phyloP scores from a whole-genome alignment of 352 stramenopile genomes.

The Pythium brachiatum region DNA sequence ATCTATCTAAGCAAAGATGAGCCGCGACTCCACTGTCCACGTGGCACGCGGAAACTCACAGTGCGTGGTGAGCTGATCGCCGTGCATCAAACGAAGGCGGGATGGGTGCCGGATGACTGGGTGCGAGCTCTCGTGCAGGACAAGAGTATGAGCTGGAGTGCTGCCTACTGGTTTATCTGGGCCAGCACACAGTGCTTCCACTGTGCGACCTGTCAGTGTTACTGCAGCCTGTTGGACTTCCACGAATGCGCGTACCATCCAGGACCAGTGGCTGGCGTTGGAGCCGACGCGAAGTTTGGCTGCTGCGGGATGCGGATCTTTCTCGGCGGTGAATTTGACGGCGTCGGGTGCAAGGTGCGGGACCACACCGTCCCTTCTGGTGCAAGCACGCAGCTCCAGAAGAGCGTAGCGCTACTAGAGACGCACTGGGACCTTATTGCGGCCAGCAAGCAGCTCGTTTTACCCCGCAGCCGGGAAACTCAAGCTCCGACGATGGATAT shows the following conservation, averaged over 20 bases:
- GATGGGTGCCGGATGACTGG: constrained; percentile 50
- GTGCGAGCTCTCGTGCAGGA: constrained; percentile 37
- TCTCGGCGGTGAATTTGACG: constrained; percentile 40
- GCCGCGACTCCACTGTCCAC: constrained; percentile 30
- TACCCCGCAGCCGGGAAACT: not conserved
- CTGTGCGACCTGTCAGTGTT: constrained; percentile 47
- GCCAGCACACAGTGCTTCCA: constrained; percentile 50
- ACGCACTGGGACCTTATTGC: constrained; percentile 40
- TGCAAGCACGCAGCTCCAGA: constrained; percentile 13
- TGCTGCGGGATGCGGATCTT: constrained; percentile 53
- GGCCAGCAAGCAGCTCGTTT: constrained; percentile 9
- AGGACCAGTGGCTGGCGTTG: constrained; percentile 35
- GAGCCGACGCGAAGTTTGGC: constrained; percentile 42
- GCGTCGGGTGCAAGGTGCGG: constrained; percentile 40
- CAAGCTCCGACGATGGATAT: constrained; percentile 13
- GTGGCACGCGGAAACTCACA: constrained; percentile 37
- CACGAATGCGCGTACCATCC: constrained; percentile 47
- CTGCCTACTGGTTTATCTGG: constrained; percentile 85
- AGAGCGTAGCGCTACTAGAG: constrained; percentile 28
- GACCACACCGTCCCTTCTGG: constrained; percentile 29
- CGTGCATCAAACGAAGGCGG: constrained; percentile 35
- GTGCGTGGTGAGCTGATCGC: constrained; percentile 51
- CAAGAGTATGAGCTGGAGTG: constrained; percentile 53
- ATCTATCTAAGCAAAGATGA: constrained; percentile 38
- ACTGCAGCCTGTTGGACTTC: constrained; percentile 42